These are phyloP conservation scores for Alternaria longipes DNA, from an alignment of 2,329 filamentous ascomycete genomes.

Conservation along the genomic window DNA sequence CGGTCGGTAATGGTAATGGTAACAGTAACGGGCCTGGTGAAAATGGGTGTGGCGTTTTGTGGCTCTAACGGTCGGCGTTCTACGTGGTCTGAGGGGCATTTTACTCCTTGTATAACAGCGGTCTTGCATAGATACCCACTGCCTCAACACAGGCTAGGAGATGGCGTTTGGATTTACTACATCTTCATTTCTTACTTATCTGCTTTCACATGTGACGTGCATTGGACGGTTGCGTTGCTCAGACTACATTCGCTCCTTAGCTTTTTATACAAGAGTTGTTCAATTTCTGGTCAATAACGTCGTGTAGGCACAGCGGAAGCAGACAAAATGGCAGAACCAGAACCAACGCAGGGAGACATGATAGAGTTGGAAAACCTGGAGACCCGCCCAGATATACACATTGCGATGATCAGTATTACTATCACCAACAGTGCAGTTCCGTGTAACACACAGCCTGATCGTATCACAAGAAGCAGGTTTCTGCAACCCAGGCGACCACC, in stretches of 20 bases:
- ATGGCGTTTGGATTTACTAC: background rate
- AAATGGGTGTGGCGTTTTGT: conserved; percentile 4
- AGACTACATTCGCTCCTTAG: background rate
- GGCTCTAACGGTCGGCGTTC: background rate
- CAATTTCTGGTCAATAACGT: too few species aligned
- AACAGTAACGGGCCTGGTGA: background rate
- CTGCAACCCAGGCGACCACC: background rate
- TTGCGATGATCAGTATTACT: background rate
- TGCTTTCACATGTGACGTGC: background rate
- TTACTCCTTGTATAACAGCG: conserved; percentile 1
- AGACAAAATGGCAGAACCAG: too few species aligned
- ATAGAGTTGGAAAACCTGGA: too few species aligned
- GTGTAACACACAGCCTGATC: background rate
- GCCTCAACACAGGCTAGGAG: background rate
- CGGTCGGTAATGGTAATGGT: background rate
- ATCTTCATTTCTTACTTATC: background rate
- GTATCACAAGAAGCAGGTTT: background rate
- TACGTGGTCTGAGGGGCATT: background rate
- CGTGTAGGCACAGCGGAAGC: too few species aligned
- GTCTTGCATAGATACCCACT: conserved; percentile 4
- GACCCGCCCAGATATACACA: too few species aligned
- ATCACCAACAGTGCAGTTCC: accelerated
- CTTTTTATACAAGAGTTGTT: background rate
- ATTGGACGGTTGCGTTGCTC: background rate
- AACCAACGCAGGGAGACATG: too few species aligned